A percentile compares a stretch with the other conserved stretches of the same genome.
phyloP scores from a whole-genome alignment of 345 rosid genomes.

The Orychophragmus violaceus region DNA sequence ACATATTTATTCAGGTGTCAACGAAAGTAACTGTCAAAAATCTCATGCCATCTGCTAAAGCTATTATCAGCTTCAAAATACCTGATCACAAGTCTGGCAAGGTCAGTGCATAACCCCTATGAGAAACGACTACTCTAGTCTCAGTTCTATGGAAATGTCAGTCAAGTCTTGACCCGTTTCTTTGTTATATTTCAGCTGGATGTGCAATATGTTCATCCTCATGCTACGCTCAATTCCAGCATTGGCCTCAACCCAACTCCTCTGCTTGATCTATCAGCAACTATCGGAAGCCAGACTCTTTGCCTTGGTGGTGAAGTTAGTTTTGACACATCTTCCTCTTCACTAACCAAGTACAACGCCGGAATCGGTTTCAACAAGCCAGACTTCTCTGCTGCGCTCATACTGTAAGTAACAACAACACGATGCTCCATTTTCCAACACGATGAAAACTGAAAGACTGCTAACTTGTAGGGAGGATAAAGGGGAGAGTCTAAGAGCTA shows the following conservation, averaged over 20 bases:
- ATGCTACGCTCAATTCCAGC: slow-evolving; percentile 61
- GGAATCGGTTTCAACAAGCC: slow-evolving; percentile 61
- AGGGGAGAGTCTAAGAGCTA: slow-evolving; percentile 65
- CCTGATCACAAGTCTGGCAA: slow-evolving; percentile 95
- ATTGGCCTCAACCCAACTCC: slow-evolving; percentile 82
- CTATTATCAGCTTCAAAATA: slow-evolving; percentile 55
- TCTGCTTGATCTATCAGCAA: slow-evolving; percentile 63
- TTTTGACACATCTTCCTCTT: slow-evolving; percentile 69
- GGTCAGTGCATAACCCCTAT: slow-evolving; percentile 46
- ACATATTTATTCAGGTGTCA: slow-evolving; percentile 41
- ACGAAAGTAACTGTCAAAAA: slow-evolving; percentile 65
- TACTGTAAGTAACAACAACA: slow-evolving; percentile 49
- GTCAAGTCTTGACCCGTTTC: not conserved
- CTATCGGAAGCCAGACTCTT: slow-evolving; percentile 58
- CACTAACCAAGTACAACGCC: slow-evolving; percentile 60
- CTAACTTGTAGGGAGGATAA: slow-evolving; percentile 49
- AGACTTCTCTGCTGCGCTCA: slow-evolving; percentile 56
- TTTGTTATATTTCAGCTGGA: slow-evolving; percentile 50
- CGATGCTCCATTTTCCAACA: not conserved
- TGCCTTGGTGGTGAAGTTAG: slow-evolving; percentile 69
- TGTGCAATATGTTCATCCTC: slow-evolving; percentile 68
- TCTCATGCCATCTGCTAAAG: slow-evolving; percentile 51
- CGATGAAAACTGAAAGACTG: not conserved
- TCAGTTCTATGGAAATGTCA: not conserved
- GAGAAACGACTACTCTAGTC: not conserved